A percentile compares a stretch with the other conserved stretches of the same genome.
phyloP scores from a whole-genome alignment of 2,329 filamentous ascomycete genomes.

The Colletotrichum godetiae region DNA sequence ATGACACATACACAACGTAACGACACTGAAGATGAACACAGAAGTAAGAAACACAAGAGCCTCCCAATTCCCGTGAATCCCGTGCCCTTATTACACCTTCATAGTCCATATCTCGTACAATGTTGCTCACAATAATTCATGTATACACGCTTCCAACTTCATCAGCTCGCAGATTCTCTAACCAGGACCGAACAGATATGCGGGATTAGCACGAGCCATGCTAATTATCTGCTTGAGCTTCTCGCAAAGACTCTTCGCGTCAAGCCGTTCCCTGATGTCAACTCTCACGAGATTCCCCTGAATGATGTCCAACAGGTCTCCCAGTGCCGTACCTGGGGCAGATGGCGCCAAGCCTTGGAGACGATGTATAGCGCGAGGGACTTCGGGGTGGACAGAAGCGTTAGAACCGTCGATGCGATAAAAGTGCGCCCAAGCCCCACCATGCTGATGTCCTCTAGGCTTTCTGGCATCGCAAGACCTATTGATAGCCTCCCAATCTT shows the following conservation, averaged over 20 bases:
- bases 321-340: background rate
- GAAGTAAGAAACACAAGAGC: too few relatives aligned
- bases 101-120: too few relatives aligned
- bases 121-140: too few relatives aligned
- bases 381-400: background rate
- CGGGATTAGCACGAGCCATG: background rate
- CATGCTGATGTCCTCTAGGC: background rate
- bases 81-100: too few relatives aligned
- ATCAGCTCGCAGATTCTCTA: too few relatives aligned
- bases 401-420: background rate
- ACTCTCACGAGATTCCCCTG: background rate
- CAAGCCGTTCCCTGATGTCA: background rate
- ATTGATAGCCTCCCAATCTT: background rate
- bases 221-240: background rate
- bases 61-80: too few relatives aligned
- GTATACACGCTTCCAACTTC: background rate
- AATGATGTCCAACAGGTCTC: background rate
- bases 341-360: background rate
- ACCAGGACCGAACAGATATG: background rate
- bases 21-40: too few relatives aligned
- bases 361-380: background rate
- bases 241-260: background rate
- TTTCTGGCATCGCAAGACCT: background rate
- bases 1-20: too few relatives aligned
- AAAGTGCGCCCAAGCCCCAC: background rate